phyloP scores from a whole-genome alignment of 108 stramenopile genomes.

The Cyclotella kingstonii region DNA sequence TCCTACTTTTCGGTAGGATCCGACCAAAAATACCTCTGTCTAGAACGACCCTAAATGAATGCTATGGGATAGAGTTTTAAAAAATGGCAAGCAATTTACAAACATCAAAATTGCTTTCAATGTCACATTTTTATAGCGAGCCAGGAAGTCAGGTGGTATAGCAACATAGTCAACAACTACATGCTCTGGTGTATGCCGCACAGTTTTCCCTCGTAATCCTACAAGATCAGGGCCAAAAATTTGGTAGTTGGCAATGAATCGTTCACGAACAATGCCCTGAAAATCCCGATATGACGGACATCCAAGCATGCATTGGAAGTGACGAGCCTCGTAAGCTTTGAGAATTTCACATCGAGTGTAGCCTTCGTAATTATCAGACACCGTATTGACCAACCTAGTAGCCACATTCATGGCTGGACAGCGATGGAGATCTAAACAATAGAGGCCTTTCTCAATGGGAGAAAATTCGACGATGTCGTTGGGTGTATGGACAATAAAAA shows the following conservation, averaged over 20 bases:
- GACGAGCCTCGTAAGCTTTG: neutral
- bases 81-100: slow-evolving; percentile 42
- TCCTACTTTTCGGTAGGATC: too few species aligned
- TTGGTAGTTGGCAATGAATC: slow-evolving; percentile 25
- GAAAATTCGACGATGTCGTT: too few species aligned
- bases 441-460: too few species aligned
- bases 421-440: too few species aligned
- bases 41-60: slow-evolving; percentile 12
- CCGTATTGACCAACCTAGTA: neutral
- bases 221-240: slow-evolving; percentile 39
- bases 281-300: neutral
- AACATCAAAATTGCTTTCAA: slow-evolving; percentile 29
- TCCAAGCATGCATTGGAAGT: neutral
- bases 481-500: too few species aligned
- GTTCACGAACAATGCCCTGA: neutral
- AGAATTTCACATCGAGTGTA: neutral
- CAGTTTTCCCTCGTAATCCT: neutral
- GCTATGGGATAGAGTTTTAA: slow-evolving; percentile 21
- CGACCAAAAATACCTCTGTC: too few species aligned
- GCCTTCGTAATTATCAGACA: neutral
- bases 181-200: too few species aligned
- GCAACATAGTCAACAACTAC: neutral
- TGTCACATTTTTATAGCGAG: slow-evolving; percentile 23
- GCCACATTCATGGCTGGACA: too few species aligned
- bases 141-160: slow-evolving; percentile 25